Evolutionary conservation across 1,139 yeast species (phyloP), one percentile per base, ranked within the genome.

Genomic region (Candida dubliniensis): DNA sequence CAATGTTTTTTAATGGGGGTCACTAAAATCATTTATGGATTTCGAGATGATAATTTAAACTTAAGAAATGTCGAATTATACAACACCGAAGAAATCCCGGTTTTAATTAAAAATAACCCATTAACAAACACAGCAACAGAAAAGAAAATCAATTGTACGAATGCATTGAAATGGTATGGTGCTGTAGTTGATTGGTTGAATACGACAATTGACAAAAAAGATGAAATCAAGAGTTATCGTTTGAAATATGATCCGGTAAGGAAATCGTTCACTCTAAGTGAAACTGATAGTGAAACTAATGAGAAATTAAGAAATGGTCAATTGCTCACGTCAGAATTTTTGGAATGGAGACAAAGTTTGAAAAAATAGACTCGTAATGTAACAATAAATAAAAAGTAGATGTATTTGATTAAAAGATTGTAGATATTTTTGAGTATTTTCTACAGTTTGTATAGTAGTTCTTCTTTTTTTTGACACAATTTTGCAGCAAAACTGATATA

Each of bases 1-100:
- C 98, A 91, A 67, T 84, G 96, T 50, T 95, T 91, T 61, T 67
- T 95, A 34, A 74, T 89, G 43, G 99, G 99, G 3, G 77, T 91
- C 13, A 82, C 85, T 9, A 79, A 79, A 48, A 75, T 93, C 3
- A 78, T 87, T 1, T 87, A 88, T 59, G 99, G 97, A 0, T 93
- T 87, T 64, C 75, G 97, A 50, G 96, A 90, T 59, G 86, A 86
- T 26, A 67, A 77, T 35, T 75, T 87, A 41, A 63, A 76, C 25
- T 67, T 95, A 45, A 71, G 76, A 50, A 66, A 84, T 3, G 81
- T 89, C 2, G 98, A 93, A 62, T 81, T 84, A 47, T 90, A 71
- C 61, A 72, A 79, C 42, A 87, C 96, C 0, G 93, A 86, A 38
- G 86, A 87, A 52, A 74, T 93, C 27, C 98, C 98, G 0, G 49